Conservation (phyloP, 2,329 filamentous ascomycete species). For the Colletotrichum higginsianum region DNA sequence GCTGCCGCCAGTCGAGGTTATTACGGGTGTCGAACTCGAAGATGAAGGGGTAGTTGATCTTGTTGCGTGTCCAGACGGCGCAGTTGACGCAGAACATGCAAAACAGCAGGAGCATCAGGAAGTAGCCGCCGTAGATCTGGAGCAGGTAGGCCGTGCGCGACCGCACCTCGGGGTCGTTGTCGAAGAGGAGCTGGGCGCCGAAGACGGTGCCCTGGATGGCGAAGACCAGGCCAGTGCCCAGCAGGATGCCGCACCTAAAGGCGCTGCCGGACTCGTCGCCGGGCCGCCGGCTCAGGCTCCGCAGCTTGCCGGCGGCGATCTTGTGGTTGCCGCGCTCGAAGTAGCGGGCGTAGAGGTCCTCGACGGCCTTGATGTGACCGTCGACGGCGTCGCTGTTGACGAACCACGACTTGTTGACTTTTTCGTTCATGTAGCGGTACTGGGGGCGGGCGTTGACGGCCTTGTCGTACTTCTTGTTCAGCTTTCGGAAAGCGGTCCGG, state of each 20-base stretch:
- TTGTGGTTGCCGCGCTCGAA: constrained; percentile 96
- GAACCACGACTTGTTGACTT: constrained; percentile 92
- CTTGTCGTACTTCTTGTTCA: constrained; percentile 99
- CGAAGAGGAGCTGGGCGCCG: constrained; percentile 67
- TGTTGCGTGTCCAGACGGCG: constrained; percentile 83
- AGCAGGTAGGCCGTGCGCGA: constrained; percentile 77
- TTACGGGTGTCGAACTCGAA: constrained; percentile 95
- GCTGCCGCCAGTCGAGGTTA: constrained; percentile 89
- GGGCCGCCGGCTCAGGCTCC: constrained; percentile 75
- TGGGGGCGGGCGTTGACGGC: constrained; percentile 83
- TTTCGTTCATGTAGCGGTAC: constrained; percentile 88
- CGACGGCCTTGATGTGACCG: constrained; percentile 82
- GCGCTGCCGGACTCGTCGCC: constrained; percentile 70
- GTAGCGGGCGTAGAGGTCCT: constrained; percentile 94
- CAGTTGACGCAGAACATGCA: constrained; percentile 89
- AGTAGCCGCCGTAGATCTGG: constrained; percentile 95
- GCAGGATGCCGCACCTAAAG: constrained; percentile 75
- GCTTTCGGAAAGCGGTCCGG: constrained; percentile 93
- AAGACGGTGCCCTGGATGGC: constrained; percentile 76
- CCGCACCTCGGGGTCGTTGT: constrained; percentile 63
- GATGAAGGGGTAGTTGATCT: constrained; percentile 96
- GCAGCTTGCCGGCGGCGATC: constrained; percentile 88
- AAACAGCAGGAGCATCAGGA: constrained; percentile 85
- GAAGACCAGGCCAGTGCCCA: constrained; percentile 79
- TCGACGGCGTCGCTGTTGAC: constrained; percentile 91